These are phyloP conservation scores for Saccharomycopsis javanensis DNA, from an alignment of 805 yeast genomes.

Conservation along the genomic window DNA sequence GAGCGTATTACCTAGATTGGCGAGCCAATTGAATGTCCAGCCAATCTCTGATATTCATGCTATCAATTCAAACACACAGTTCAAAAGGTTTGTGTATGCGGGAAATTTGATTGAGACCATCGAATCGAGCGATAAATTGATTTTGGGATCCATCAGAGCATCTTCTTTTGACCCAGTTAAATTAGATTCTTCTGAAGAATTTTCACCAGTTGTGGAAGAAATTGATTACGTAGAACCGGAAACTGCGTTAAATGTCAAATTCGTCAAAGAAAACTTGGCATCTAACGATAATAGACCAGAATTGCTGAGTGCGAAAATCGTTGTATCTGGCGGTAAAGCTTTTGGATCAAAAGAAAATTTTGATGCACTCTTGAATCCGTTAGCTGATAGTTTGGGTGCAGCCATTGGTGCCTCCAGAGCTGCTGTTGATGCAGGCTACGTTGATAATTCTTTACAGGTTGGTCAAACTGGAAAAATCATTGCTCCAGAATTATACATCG, in stretches of 20 bases:
- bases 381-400: conserved; percentile 76
- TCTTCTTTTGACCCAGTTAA: conserved; percentile 58
- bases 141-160: conserved; percentile 70
- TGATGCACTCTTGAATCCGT: conserved; percentile 64
- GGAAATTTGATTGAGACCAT: conserved; percentile 89
- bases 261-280: conserved; percentile 67
- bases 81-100: conserved; percentile 90
- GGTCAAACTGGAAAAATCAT: conserved; percentile 98
- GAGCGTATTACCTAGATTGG: conserved; percentile 75
- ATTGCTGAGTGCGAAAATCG: conserved; percentile 67
- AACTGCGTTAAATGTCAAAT: conserved; percentile 38
- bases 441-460: conserved; percentile 92
- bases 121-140: conserved; percentile 51
- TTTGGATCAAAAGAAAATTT: conserved; percentile 83
- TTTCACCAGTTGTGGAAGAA: conserved; percentile 39
- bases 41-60: conserved; percentile 77
- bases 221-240: conserved; percentile 29
- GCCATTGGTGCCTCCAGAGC: conserved; percentile 98
- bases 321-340: conserved; percentile 92
- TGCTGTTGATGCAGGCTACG: conserved; percentile 92
- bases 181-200: conserved; percentile 29
- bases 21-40: conserved; percentile 76
- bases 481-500: conserved; percentile 90
- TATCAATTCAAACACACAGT: conserved; percentile 58
- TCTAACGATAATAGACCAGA: conserved; percentile 79